Evolutionary conservation across 768 basidiomycete species (phyloP).

Genomic region (Russula virescens): DNA sequence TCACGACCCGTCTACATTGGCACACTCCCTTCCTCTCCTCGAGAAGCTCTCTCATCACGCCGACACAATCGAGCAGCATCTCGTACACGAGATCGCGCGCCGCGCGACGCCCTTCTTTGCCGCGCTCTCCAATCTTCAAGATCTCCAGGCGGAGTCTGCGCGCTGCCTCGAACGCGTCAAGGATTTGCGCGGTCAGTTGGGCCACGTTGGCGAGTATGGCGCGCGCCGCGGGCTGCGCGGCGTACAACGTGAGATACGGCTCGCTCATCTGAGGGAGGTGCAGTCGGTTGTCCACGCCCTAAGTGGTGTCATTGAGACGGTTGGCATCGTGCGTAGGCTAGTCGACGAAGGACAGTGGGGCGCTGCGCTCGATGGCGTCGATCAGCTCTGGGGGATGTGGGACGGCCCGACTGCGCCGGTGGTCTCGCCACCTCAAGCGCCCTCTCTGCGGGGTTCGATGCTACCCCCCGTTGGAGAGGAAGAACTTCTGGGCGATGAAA

Average conservation of each 20-base stretch:
- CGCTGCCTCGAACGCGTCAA: slow-evolving; percentile 73
- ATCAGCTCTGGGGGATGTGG: slow-evolving; percentile 61
- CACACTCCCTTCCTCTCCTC: slow-evolving; percentile 67
- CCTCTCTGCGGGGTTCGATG: not conserved
- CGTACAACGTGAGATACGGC: slow-evolving; percentile 56
- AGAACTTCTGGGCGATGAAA: slow-evolving; percentile 19
- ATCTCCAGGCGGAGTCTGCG: slow-evolving; percentile 84
- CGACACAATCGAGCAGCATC: slow-evolving; percentile 91
- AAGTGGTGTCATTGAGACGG: slow-evolving; percentile 70
- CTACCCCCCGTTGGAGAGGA: slow-evolving; percentile 34
- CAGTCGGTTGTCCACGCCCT: slow-evolving; percentile 59
- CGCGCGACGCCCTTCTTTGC: slow-evolving; percentile 95
- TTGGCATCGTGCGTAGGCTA: slow-evolving; percentile 60
- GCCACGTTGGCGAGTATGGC: slow-evolving; percentile 67
- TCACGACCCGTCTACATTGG: slow-evolving; percentile 53
- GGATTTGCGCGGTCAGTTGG: slow-evolving; percentile 62
- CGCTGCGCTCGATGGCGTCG: slow-evolving; percentile 72
- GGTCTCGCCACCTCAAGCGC: not conserved
- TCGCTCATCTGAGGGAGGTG: slow-evolving; percentile 55
- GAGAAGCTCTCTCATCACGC: slow-evolving; percentile 90
- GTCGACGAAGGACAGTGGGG: slow-evolving; percentile 87
- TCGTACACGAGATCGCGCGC: slow-evolving; percentile 85
- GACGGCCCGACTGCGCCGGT: slow-evolving; percentile 23
- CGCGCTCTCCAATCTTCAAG: slow-evolving; percentile 89
- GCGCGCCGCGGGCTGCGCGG: slow-evolving; percentile 78